Evolutionary conservation across 306 rosid species (phyloP), one percentile per base, ranked within the genome.

Genomic region (Lathyrus oleraceus): DNA sequence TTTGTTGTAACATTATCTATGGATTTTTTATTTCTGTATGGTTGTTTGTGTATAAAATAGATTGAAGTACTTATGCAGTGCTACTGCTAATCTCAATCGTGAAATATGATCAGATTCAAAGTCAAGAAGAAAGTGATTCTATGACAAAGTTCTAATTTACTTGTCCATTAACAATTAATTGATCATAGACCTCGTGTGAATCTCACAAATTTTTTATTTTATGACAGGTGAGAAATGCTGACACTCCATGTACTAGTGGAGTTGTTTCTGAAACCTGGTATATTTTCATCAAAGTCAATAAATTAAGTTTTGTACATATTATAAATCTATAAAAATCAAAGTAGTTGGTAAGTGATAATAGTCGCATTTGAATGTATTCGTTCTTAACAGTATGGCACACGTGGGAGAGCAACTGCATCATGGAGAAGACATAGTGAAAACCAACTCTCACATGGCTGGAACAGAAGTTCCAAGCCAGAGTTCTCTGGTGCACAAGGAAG

Each of bases 221-320:
- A 57, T 81, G 71, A 57, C 85, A 87, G 89, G 73, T 67, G 32
- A 68, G 42, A 62, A 70, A 48, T 67, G 70, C 68, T 15, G 80
- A 73, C 73, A 53, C 76, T 68, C 47, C 65, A 9, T 7, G 15
- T 65, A 19, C 80, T 60, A 16, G 44, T 69, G 79, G 78, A 76
- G 48, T 75, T 59, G 78, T 71, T 87, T 73, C 72, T 42, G 82
- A 54, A 60, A 63, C 81, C 61, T 52, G 87, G 92, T 87, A 87
- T 66, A 78, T 77, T 79, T 63, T 8, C 38, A 35, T 76, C 44
- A 69, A 62, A 71, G 74, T 78, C 71, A 39, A 68, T 51, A 52
- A 35, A 30, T 51, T 45, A 39, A 28, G 40, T 15, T 59, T 40
- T 66, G 39, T 14, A 52, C 38, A 59, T 27, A 57, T 28, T 65